Evolutionary conservation across 1,139 yeast species (phyloP), one percentile per base, ranked within the genome.

Genomic region (Eremothecium coryli): DNA sequence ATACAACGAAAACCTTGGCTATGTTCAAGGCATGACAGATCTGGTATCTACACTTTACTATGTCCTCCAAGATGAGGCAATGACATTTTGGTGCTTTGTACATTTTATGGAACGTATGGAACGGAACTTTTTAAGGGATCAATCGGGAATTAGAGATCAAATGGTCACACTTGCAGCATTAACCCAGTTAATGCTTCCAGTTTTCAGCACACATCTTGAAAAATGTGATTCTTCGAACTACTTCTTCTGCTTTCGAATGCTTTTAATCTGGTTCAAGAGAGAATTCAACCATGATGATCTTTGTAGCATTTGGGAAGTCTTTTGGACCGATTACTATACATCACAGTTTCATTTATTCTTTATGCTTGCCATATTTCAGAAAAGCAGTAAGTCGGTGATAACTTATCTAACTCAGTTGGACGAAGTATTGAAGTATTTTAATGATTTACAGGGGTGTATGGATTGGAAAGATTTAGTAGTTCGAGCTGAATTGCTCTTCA

Each of bases 1-100:
- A 57, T 72, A 76, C 56, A 90, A 90, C 56, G 67, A 65, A 32
- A 80, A 85, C 45, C 62, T 93, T 47, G 98, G 98, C 0, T 90
- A 90, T 52, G 95, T 90, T 15, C 99, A 90, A 61, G 99, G 99
- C 2, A 90, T 90, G 99, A 78, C 93, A 6, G 99, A 90, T 56
- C 64, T 90, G 36, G 64, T 93, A 26, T 80, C 95, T 0, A 97
- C 97, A 1, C 60, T 90, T 4, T 93, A 86, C 54, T 82, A 76
- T 28, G 70, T 76, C 5, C 62, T 84, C 28, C 76, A 76, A 50
- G 94, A 88, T 55, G 96, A 88, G 48, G 66, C 78, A 0, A 52
- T 85, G 21, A 68, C 94, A 2, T 90, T 90, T 56, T 86, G 95
- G 93, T 80, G 90, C 12, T 90, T 90, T 62, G 68, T 75, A 13